A percentile compares a stretch with the other conserved stretches of the same genome.
phyloP scores from a whole-genome alignment of 306 rosid genomes.

The Cicer yamashitae region DNA sequence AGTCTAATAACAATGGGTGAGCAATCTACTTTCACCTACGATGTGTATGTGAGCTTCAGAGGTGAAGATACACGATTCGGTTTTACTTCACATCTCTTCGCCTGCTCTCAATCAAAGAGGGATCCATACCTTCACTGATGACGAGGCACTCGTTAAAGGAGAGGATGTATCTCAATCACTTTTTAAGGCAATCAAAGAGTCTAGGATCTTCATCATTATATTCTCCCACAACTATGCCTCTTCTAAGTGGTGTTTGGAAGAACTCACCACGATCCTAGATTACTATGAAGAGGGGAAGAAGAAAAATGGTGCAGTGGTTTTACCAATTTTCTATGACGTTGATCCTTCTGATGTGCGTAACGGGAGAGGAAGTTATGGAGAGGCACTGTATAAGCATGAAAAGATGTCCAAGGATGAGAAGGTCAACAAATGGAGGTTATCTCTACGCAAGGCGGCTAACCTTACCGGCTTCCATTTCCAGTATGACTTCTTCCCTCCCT shows the following conservation, averaged over 20 bases:
- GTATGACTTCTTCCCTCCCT: not conserved
- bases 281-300: not conserved
- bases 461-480: not conserved
- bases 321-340: not conserved
- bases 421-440: not conserved
- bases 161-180: not conserved
- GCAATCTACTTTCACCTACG: not conserved
- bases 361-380: not conserved
- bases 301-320: not conserved
- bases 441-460: not conserved
- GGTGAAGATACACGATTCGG: not conserved
- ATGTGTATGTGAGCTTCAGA: constrained; percentile 10
- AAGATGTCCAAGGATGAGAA: not conserved
- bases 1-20: not conserved
- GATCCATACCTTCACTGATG: not conserved
- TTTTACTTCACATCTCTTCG: not conserved
- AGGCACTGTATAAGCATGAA: not conserved
- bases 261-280: not conserved
- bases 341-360: constrained; percentile 1
- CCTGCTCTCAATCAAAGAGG: not conserved
- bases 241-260: constrained; percentile 15
- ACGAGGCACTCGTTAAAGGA: not conserved
- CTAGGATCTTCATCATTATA: not conserved
- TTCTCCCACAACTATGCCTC: not conserved
- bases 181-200: not conserved